These are phyloP conservation scores for Gilbertella persicaria DNA, from an alignment of 371 early-diverging fungal species.

Conservation along the genomic window DNA sequence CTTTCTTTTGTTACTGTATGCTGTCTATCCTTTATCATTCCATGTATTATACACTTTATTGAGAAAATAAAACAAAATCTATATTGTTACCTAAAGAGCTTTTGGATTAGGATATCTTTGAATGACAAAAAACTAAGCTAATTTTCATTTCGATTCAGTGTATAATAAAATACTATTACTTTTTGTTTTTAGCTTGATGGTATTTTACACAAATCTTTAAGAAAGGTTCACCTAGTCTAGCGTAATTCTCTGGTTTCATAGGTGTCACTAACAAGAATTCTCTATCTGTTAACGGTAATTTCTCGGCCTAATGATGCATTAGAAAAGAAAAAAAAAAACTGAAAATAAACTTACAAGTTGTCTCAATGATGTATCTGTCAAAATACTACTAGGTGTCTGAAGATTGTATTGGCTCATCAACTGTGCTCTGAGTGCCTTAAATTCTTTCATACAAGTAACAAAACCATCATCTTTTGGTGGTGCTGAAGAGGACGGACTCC, in stretches of 20 bases:
- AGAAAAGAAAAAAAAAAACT: neutral
- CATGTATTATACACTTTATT: no score
- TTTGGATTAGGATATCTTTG: no score
- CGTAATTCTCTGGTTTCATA: slow-evolving; percentile 19
- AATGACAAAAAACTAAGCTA: no score
- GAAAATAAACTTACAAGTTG: slow-evolving; percentile 14
- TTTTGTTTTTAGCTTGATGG: neutral
- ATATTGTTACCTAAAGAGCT: no score
- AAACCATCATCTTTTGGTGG: neutral
- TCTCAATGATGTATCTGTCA: slow-evolving; percentile 22
- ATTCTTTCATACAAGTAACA: slow-evolving; percentile 3
- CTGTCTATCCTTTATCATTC: no score
- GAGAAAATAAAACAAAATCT: no score
- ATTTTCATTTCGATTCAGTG: no score
- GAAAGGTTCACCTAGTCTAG: slow-evolving; percentile 14
- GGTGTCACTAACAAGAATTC: slow-evolving; percentile 15
- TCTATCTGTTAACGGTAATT: slow-evolving; percentile 15
- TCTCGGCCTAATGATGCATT: slow-evolving; percentile 11
- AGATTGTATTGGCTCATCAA: slow-evolving; percentile 9
- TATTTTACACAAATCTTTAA: slow-evolving; percentile 19
- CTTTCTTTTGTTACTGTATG: no score
- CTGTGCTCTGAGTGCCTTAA: slow-evolving; percentile 3
- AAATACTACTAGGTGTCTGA: slow-evolving; percentile 1
- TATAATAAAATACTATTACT: slow-evolving; percentile 7
- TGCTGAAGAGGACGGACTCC: neutral